Percentiles rank a stretch among this genome's conserved stretches.
Evolutionary conservation across 148 eudicot species (phyloP).

Genomic region (Rhododendron simsii): DNA sequence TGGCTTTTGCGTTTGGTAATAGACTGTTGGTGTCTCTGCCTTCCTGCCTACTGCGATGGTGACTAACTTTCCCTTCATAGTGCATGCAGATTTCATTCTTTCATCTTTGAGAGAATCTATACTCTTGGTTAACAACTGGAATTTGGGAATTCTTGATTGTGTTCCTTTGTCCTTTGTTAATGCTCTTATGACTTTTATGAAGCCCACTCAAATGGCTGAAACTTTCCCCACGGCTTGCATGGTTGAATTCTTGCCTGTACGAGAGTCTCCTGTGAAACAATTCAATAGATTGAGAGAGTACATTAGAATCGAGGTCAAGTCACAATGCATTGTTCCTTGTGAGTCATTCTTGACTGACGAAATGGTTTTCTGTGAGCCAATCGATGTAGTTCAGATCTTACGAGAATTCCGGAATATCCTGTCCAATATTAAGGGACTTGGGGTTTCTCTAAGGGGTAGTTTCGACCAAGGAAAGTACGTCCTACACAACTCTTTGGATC

Average conservation of each 20-base stretch:
- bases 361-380: conserved; percentile 12
- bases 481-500: neutral
- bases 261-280: conserved; percentile 20
- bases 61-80: conserved; percentile 44
- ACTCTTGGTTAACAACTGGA: conserved; percentile 40
- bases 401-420: conserved; percentile 8
- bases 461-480: neutral
- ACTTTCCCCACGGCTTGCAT: too few species aligned
- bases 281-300: conserved; percentile 25
- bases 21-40: conserved; percentile 39
- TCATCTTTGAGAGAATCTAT: conserved; percentile 43
- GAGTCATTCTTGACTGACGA: conserved; percentile 19
- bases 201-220: too few species aligned
- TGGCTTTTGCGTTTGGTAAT: conserved; percentile 43
- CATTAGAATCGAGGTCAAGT: conserved; percentile 14
- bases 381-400: conserved; percentile 1
- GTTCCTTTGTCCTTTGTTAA: too few species aligned
- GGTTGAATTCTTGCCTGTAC: conserved; percentile 13
- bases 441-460: neutral
- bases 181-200: too few species aligned
- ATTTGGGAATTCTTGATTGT: conserved; percentile 19
- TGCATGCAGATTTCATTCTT: conserved; percentile 48
- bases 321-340: conserved; percentile 31
- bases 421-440: neutral
- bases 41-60: conserved; percentile 43